Evolutionary conservation across 2,329 filamentous ascomycete species (phyloP), one percentile per base, ranked within the genome.

Genomic region (Paecilomyces formosus): DNA sequence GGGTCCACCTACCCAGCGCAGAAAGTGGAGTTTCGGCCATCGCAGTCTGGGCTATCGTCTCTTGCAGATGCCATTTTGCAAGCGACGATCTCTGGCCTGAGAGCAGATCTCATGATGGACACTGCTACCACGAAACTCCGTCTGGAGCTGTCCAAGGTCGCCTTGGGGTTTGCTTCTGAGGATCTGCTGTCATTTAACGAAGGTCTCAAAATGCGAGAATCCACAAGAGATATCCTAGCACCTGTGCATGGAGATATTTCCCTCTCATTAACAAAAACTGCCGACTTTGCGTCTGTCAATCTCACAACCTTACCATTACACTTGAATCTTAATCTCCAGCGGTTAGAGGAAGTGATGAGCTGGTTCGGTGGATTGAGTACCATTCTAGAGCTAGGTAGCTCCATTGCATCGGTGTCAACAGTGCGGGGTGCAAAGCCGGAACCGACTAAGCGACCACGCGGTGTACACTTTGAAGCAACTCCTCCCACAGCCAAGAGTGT

Each of bases 301-400:
- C 71, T 96, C 13, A 84, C 85, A 56, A 95, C 92, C 0, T 79
- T 95, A 9, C 91, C 92, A 5, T 73, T 97, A 1, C 84, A 87
- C 59, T 72, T 96, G 9, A 83, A 86, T 58, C 75, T 97, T 49
- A 90, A 97, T 68, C 77, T 97, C 15, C 87, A 88, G 62, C 84
- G 85, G 57, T 76, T 97, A 22, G 94, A 97, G 65, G 92, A 96
- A 66, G 90, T 90, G 0, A 86, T 97, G 60, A 85, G 85, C 58
- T 91, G 90, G 81, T 92, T 97, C 73, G 94, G 94, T 35, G 94
- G 94, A 0, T 78, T 99, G 51, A 96, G 92, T 71, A 91, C 92
- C 63, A 88, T 99, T 56, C 78, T 99, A 51, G 95, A 94, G 66
- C 84, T 97, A 71, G 90, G 92, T 62, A 89, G 84, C 60, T 96